A percentile compares a stretch with the other conserved stretches of the same genome.
phyloP scores from a whole-genome alignment of 2,329 filamentous ascomycete genomes.

The Fusarium citri region DNA sequence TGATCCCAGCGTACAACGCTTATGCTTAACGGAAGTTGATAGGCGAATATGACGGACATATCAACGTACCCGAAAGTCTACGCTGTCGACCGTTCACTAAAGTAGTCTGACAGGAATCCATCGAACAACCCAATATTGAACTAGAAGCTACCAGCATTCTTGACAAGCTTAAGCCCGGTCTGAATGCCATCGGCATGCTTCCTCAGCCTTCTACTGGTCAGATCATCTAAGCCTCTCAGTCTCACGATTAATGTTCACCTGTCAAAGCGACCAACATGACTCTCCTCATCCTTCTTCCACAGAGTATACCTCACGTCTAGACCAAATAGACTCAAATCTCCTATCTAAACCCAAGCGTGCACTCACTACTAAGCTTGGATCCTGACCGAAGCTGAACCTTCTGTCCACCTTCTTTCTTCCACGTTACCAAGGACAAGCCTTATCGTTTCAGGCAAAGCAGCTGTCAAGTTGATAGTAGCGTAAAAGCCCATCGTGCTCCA shows the following conservation, averaged over 20 bases:
- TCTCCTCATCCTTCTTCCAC: not conserved
- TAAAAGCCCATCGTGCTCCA: not conserved
- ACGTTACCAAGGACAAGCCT: not conserved
- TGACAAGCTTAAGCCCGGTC: rapidly evolving
- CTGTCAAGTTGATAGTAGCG: not conserved
- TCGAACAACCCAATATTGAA: not conserved
- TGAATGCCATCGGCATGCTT: not conserved
- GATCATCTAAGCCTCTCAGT: not conserved
- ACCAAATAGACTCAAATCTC: not conserved
- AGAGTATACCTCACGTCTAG: not conserved
- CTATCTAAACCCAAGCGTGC: not conserved
- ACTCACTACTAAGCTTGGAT: not conserved
- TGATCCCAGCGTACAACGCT: not conserved
- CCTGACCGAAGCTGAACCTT: not conserved
- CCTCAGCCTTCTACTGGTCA: rapidly evolving
- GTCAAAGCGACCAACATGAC: not conserved
- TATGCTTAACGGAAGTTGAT: rapidly evolving
- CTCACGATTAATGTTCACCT: not conserved
- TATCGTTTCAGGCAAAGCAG: not conserved
- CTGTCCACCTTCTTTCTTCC: not conserved
- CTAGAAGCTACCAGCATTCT: not conserved
- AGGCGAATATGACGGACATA: not conserved
- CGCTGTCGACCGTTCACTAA: not conserved
- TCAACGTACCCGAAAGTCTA: not conserved
- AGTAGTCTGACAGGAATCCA: rapidly evolving